Percentiles rank a stretch among this genome's conserved stretches.
These are phyloP conservation scores for Xylariaceae sp. DNA, from an alignment of 2,329 filamentous ascomycete species.

Conservation along the genomic window DNA sequence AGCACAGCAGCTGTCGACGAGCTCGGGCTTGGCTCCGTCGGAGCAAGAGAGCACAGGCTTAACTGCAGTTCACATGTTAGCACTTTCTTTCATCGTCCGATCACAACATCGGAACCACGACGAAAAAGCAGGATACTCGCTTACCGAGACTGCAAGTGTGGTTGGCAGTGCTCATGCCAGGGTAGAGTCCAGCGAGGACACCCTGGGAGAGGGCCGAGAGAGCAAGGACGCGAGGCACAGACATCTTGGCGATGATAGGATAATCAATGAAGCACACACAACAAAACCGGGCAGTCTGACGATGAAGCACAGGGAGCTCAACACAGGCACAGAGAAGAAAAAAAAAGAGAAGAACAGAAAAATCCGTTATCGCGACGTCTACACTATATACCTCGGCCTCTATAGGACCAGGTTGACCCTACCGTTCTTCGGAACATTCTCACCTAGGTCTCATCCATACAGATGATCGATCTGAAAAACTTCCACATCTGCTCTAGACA, in stretches of 20 bases:
- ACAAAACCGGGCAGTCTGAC: background rate
- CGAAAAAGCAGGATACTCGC: conserved; percentile 1
- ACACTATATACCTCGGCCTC: background rate
- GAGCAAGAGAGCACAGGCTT: conserved; percentile 45
- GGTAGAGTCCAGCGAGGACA: conserved; percentile 37
- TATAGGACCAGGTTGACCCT: background rate
- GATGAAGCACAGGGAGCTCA: conserved; percentile 17
- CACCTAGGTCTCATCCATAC: too few relatives aligned
- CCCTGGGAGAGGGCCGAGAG: conserved; percentile 28
- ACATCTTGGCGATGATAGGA: conserved; percentile 12
- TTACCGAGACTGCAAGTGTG: conserved; percentile 51
- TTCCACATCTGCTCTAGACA: too few relatives aligned
- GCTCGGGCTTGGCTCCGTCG: conserved; percentile 36
- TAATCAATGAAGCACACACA: background rate
- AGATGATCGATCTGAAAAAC: too few relatives aligned
- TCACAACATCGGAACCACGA: background rate
- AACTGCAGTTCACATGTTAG: conserved; percentile 19
- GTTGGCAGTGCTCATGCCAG: conserved; percentile 45
- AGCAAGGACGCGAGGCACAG: conserved; percentile 24
- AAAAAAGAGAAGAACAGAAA: background rate
- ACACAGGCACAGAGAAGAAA: background rate
- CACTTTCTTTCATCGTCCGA: background rate
- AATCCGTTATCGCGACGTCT: background rate
- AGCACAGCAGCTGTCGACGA: conserved; percentile 57
- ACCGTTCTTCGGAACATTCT: background rate